phyloP scores from a whole-genome alignment of 495 filamentous ascomycete genomes.

The Diplogelasinospora grovesii region DNA sequence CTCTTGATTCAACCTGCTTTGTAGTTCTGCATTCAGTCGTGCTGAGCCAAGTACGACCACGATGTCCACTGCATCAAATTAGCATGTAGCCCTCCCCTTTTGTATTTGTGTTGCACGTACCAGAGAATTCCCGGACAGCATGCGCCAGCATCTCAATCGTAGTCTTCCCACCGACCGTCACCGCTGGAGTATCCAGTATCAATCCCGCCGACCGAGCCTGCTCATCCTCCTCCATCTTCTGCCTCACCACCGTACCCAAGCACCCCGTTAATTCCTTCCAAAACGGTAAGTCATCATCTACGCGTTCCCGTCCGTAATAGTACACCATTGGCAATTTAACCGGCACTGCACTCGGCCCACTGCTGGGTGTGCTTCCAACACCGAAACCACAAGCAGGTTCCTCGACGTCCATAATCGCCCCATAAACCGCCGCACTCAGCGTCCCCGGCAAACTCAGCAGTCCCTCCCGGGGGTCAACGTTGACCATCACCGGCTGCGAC shows the following conservation, averaged over 20 bases:
- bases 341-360: conserved; percentile 76
- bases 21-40: conserved; percentile 69
- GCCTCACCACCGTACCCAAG: conserved; percentile 71
- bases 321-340: conserved; percentile 93
- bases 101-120: conserved; percentile 35
- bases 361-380: conserved; percentile 75
- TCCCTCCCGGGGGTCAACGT: conserved; percentile 78
- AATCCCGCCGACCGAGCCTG: conserved; percentile 64
- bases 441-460: conserved; percentile 81
- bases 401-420: conserved; percentile 72
- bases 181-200: conserved; percentile 79
- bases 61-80: conserved; percentile 53
- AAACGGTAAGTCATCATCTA: conserved; percentile 65
- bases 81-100: not conserved
- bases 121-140: conserved; percentile 79
- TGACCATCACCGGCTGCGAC: conserved; percentile 74
- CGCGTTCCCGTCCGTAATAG: conserved; percentile 68
- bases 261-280: conserved; percentile 70
- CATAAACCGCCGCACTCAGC: conserved; percentile 74
- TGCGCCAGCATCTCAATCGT: conserved; percentile 62
- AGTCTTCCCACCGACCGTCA: conserved; percentile 46
- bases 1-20: conserved; percentile 61
- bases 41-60: conserved; percentile 82
- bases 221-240: conserved; percentile 71
- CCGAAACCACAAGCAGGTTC: conserved; percentile 75